A percentile compares a stretch with the other conserved stretches of the same genome.
Evolutionary conservation across 2,329 filamentous ascomycete species (phyloP).

Genomic region (Helicocarpus griseus): DNA sequence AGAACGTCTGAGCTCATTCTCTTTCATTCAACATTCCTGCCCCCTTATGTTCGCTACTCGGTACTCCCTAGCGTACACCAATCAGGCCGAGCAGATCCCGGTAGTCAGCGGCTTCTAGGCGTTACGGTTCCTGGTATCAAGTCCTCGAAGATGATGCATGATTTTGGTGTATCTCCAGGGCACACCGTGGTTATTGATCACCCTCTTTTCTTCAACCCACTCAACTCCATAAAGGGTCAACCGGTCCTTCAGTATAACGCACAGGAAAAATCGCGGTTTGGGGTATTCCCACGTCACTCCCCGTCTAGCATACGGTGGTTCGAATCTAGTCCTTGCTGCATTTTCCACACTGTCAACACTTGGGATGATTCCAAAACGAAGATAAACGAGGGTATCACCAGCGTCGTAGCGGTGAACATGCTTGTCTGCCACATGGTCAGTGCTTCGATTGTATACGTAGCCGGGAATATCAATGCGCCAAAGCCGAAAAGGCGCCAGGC

Average conservation of each 20-base stretch:
- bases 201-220: slow-evolving; percentile 54
- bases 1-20: slow-evolving; percentile 55
- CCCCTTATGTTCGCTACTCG: slow-evolving; percentile 60
- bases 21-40: slow-evolving; percentile 56
- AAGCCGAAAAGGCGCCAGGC: slow-evolving; percentile 45
- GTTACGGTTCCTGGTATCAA: slow-evolving; percentile 50
- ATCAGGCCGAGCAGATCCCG: slow-evolving; percentile 16
- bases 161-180: slow-evolving; percentile 56
- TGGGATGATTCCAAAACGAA: slow-evolving; percentile 46
- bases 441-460: slow-evolving; percentile 53
- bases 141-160: slow-evolving; percentile 65
- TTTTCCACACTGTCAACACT: slow-evolving; percentile 63
- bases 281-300: slow-evolving; percentile 54
- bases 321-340: slow-evolving; percentile 56
- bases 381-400: slow-evolving; percentile 13
- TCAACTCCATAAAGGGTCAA: slow-evolving; percentile 26
- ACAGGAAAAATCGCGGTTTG: slow-evolving; percentile 50
- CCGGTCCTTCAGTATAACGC: slow-evolving; percentile 53
- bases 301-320: slow-evolving; percentile 56
- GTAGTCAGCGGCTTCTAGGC: slow-evolving; percentile 36
- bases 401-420: slow-evolving; percentile 46
- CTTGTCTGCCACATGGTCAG: slow-evolving; percentile 59
- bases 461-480: slow-evolving; percentile 53
- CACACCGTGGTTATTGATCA: slow-evolving; percentile 62
- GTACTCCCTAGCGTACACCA: slow-evolving; percentile 38